Conservation (phyloP, 352 stramenopile species). For the Pythium phragmiticola region DNA sequence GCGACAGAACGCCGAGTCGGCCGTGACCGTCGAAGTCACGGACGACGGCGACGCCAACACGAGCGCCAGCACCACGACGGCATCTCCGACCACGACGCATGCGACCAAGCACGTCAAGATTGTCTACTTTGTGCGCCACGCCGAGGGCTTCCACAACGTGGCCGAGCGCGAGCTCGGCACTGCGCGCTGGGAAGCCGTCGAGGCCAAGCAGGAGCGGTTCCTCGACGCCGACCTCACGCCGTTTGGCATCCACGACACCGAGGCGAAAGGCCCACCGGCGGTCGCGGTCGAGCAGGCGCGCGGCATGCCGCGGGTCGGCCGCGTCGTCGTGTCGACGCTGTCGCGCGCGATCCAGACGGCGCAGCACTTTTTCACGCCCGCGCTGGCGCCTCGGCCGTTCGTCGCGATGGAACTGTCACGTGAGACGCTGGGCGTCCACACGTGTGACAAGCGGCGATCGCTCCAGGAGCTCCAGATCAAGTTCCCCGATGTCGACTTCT, state of each 20-base stretch:
- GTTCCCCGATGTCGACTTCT: conserved; percentile 68
- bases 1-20: conserved; percentile 21
- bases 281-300: conserved; percentile 37
- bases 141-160: conserved; percentile 71
- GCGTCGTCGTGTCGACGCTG: conserved; percentile 68
- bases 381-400: conserved; percentile 39
- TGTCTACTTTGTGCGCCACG: conserved; percentile 77
- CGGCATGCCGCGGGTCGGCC: conserved; percentile 62
- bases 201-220: conserved; percentile 54
- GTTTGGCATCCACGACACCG: conserved; percentile 52
- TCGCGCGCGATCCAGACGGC: conserved; percentile 70
- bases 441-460: conserved; percentile 60
- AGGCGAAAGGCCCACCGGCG: conserved; percentile 36
- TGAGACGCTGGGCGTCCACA: conserved; percentile 64
- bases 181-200: conserved; percentile 55
- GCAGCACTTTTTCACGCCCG: conserved; percentile 52
- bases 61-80: neutral
- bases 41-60: conserved; percentile 23
- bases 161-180: conserved; percentile 51
- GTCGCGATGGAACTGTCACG: conserved; percentile 63
- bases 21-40: conserved; percentile 21
- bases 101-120: conserved; percentile 49
- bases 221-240: conserved; percentile 66
- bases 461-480: conserved; percentile 42
- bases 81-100: neutral